Base-by-base conservation (phyloP, 768 basidiomycete genomes). In the Pleurotus tuber-regium region DNA sequence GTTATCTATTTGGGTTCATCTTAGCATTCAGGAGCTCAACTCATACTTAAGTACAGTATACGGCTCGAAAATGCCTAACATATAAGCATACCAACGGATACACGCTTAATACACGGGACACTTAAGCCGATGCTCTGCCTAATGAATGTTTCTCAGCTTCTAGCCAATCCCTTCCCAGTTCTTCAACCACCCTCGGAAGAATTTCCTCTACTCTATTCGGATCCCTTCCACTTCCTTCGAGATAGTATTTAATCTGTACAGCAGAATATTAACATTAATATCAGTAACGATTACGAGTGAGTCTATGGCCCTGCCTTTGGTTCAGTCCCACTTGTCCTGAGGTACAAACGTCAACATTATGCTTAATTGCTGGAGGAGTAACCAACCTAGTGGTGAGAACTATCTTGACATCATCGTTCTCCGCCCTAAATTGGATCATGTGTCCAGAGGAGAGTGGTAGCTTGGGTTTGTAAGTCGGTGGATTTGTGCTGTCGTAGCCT, bases 281-380 rank as follows among this genome's bases (percentile, higher is more conserved):
- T 4, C 6, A 5, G 14, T 24, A 10, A 25, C 24, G 21, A 23
- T 11, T 25, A 12, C n/a, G 26, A 33, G 44, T 18, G 52, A 55
- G n/a, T n/a, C n/a, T n/a, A n/a, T n/a, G n/a, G n/a, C n/a, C n/a
- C 26, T 60, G 87, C 89, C 81, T 94, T 94, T 0, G 92, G 92
- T 59, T 94, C 92, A 11, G 92, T 95, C 16, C 92, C 92, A 58
- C 89, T 91, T 24, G 92, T 94, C 49, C 92, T 87, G 53, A 43
- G 51, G 26, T 26, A 11, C 5, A 30, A 2, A 47, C 39, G 12
- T 24, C 30, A 36, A 1, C 30, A 49, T 8, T 4, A 8, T 4
- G 31, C 44, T n/a, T n/a, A n/a, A n/a, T n/a, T n/a, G n/a, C 19
- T 43, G 18, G 21, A 26, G 25, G 40, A 18, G 25, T 12, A 16